These are phyloP conservation scores for Citrus medica DNA, from an alignment of 345 rosid genomes.

Conservation along the genomic window DNA sequence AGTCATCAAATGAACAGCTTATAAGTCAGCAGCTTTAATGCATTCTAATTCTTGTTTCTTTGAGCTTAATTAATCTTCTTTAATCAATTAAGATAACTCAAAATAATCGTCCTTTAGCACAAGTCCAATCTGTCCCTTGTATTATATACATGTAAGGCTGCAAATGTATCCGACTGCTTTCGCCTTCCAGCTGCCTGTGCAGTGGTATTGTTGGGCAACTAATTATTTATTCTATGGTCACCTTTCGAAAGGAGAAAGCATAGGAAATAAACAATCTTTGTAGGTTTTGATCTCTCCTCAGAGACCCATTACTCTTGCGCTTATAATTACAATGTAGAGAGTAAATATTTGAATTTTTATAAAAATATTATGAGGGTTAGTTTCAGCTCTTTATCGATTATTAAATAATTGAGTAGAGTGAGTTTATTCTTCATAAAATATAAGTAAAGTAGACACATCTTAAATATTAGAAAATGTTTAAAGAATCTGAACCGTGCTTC, in stretches of 20 bases:
- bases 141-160: constrained; percentile 19
- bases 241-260: not conserved
- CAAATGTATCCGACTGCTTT: not conserved
- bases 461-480: rapidly evolving
- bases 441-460: rapidly evolving
- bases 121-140: constrained; percentile 28
- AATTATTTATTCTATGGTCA: not conserved
- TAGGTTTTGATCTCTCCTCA: not conserved
- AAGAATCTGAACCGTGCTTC: rapidly evolving
- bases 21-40: constrained; percentile 20
- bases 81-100: constrained; percentile 11
- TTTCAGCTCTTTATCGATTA: rapidly evolving
- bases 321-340: rapidly evolving
- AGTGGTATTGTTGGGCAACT: not conserved
- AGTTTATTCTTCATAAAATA: rapidly evolving
- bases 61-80: constrained; percentile 4
- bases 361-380: rapidly evolving
- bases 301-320: too few relatives aligned
- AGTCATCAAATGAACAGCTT: constrained; percentile 12
- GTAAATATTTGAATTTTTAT: rapidly evolving
- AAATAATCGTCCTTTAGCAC: constrained; percentile 21
- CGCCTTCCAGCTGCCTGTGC: not conserved
- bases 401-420: rapidly evolving
- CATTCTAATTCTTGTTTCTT: not conserved
- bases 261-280: not conserved